phyloP scores from a whole-genome alignment of 2,329 filamentous ascomycete genomes.

The Pseudocercospora fijiensis region DNA sequence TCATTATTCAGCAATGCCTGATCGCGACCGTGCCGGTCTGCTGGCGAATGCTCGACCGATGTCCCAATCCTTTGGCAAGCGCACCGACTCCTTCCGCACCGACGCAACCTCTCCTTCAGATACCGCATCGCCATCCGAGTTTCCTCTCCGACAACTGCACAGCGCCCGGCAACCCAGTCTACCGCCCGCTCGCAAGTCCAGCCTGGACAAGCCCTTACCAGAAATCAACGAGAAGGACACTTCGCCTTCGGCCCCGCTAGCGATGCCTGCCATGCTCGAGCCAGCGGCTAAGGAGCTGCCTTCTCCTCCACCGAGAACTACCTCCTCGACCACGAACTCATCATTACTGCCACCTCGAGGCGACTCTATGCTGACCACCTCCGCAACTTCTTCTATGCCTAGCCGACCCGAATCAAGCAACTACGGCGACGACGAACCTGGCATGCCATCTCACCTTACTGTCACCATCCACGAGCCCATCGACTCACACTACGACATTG shows the following conservation, averaged over 20 bases:
- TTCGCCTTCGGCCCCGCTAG: constrained; percentile 6
- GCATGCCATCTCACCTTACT: constrained; percentile 17
- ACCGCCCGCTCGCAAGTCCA: constrained; percentile 16
- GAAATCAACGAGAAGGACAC: constrained; percentile 25
- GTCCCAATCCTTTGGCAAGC: constrained; percentile 53
- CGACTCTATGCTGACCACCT: constrained; percentile 24
- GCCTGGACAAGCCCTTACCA: constrained; percentile 24
- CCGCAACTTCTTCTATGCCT: constrained; percentile 15
- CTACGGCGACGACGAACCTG: constrained; percentile 31
- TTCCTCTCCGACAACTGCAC: constrained; percentile 29
- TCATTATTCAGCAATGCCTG: constrained; percentile 38
- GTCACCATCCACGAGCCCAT: constrained; percentile 27
- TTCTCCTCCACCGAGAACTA: constrained; percentile 14
- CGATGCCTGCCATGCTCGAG: constrained; percentile 17
- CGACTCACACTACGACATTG: constrained; percentile 29
- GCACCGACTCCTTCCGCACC: constrained; percentile 36
- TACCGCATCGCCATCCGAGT: constrained; percentile 16
- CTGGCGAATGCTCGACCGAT: constrained; percentile 59
- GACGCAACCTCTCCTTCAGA: constrained; percentile 25
- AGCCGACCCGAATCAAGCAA: constrained; percentile 31
- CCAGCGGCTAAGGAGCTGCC: constrained; percentile 26
- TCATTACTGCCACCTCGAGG: constrained; percentile 28
- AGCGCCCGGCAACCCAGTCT: constrained; percentile 20
- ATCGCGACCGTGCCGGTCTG: constrained; percentile 49
- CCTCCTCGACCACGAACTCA: constrained; percentile 13